Evolutionary conservation across 2,329 filamentous ascomycete genomes (phyloP).

Genomic region (Cryphonectria nitschkei): DNA sequence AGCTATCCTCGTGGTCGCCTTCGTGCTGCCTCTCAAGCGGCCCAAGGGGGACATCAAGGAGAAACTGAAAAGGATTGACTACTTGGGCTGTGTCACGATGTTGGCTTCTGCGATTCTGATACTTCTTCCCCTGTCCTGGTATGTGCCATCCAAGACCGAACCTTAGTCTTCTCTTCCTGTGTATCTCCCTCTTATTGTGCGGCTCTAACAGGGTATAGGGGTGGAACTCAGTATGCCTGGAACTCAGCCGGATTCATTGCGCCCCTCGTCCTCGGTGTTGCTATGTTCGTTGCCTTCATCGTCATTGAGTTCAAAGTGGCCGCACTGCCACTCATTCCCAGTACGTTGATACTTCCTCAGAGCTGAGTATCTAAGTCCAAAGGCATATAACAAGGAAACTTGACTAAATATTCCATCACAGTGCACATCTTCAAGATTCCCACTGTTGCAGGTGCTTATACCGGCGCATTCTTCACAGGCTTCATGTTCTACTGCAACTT

Average conservation of each 20-base stretch:
- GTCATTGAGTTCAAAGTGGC: conserved; percentile 22
- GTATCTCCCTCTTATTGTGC: background rate
- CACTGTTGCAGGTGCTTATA: conserved; percentile 19
- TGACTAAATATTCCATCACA: conserved; percentile 5
- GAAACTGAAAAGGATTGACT: conserved; percentile 27
- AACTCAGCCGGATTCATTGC: conserved; percentile 22
- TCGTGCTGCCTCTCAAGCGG: conserved; percentile 28
- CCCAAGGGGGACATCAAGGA: conserved; percentile 21
- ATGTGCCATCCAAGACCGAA: background rate
- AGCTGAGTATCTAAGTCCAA: background rate
- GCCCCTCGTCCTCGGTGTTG: conserved; percentile 22
- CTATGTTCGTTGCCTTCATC: conserved; percentile 20
- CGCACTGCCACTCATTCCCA: conserved; percentile 5
- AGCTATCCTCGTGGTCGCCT: conserved; percentile 25
- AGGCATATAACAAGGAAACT: background rate
- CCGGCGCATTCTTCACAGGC: conserved; percentile 29
- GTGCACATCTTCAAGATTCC: conserved; percentile 27
- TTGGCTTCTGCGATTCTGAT: conserved; percentile 18
- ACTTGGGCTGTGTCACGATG: conserved; percentile 24
- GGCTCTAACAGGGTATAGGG: conserved; percentile 12
- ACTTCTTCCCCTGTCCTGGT: conserved; percentile 18
- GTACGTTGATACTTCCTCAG: background rate
- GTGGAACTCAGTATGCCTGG: conserved; percentile 26
- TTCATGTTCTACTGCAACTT: conserved; percentile 30
- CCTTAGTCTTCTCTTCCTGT: background rate